Conservation (phyloP, 495 filamentous ascomycete species). For the Penicillium salamii region DNA sequence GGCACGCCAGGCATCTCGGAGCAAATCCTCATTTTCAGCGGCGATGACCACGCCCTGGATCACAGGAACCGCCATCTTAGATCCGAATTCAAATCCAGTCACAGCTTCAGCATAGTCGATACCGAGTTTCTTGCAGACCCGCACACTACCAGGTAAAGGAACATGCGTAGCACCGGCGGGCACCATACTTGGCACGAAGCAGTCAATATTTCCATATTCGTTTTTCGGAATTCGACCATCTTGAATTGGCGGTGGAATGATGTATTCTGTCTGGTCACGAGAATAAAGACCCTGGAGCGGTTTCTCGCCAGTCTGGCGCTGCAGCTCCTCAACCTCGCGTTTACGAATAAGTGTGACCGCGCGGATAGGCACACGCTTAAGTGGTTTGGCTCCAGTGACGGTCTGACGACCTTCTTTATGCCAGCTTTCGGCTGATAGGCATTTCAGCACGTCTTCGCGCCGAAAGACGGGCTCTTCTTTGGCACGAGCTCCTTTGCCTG, state of each 20-base stretch:
- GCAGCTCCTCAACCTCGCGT: constrained; percentile 82
- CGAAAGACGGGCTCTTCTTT: constrained; percentile 78
- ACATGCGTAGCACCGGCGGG: constrained; percentile 82
- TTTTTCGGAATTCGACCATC: constrained; percentile 92
- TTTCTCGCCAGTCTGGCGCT: constrained; percentile 75
- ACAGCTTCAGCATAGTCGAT: constrained; percentile 95
- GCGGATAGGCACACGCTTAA: constrained; percentile 86
- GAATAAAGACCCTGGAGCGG: constrained; percentile 84
- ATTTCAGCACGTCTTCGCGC: constrained; percentile 75
- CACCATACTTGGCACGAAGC: constrained; percentile 92
- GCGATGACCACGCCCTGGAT: constrained; percentile 89
- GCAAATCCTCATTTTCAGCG: constrained; percentile 65
- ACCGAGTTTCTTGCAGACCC: constrained; percentile 76
- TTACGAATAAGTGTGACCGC: constrained; percentile 86
- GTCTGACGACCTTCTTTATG: constrained; percentile 90
- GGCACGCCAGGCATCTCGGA: constrained; percentile 78
- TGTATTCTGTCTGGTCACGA: constrained; percentile 85
- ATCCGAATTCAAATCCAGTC: constrained; percentile 93
- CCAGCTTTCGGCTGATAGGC: constrained; percentile 94
- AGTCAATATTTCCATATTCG: constrained; percentile 93
- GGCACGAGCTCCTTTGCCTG: constrained; percentile 62
- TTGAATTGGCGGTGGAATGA: constrained; percentile 78
- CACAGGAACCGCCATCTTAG: constrained; percentile 86
- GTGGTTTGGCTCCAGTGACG: constrained; percentile 62
- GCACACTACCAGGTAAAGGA: constrained; percentile 69